Evolutionary conservation across 2,329 filamentous ascomycete genomes (phyloP).

Genomic region (Aureobasidium lini): DNA sequence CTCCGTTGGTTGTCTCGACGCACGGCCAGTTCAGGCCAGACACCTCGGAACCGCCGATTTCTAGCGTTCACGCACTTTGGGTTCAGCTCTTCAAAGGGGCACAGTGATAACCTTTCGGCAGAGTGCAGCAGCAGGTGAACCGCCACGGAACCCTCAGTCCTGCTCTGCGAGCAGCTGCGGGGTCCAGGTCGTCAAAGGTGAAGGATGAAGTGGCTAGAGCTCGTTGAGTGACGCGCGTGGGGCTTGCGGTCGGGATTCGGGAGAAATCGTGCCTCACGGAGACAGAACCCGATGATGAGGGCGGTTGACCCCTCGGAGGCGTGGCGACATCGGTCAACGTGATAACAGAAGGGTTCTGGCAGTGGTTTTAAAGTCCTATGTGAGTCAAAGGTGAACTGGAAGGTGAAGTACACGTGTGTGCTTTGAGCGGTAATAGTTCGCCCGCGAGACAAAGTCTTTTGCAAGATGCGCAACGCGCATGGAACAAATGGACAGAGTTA

Average conservation of each 20-base stretch:
- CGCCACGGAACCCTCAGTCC: background rate
- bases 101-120: constrained; percentile 1
- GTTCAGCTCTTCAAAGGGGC: background rate
- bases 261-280: constrained; percentile 1
- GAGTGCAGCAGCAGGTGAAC: background rate
- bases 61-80: background rate
- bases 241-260: background rate
- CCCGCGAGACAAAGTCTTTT: background rate
- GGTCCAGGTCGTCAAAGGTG: background rate
- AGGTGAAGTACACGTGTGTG: background rate
- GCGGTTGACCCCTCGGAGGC: background rate
- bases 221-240: background rate
- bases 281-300: background rate
- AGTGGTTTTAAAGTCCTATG: background rate
- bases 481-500: constrained; percentile 1
- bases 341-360: background rate
- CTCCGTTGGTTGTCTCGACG: constrained; percentile 6
- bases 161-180: constrained; percentile 10
- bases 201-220: constrained; percentile 5
- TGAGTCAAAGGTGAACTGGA: background rate
- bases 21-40: constrained; percentile 3
- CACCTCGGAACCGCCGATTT: background rate
- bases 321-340: constrained; percentile 1
- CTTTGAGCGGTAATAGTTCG: background rate
- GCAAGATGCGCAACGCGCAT: background rate